These are phyloP conservation scores for Chytriomyces sp. DNA, from an alignment of 192 early-diverging fungal species.

Conservation along the genomic window DNA sequence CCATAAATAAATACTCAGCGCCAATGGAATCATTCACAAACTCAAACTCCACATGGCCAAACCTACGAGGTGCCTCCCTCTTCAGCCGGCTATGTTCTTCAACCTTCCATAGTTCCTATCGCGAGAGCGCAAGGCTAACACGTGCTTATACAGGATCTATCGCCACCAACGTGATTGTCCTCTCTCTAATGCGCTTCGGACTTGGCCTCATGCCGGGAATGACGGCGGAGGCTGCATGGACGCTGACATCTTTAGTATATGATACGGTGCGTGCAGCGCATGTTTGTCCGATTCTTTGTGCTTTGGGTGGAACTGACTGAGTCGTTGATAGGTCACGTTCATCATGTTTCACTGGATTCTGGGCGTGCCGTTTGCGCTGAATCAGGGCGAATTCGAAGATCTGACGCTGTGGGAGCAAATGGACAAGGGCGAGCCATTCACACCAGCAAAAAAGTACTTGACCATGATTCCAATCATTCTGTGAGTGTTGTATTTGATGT, in stretches of 20 bases:
- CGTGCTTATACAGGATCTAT: slow-evolving; percentile 76
- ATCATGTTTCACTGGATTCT: slow-evolving; percentile 98
- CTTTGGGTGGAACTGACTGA: not conserved
- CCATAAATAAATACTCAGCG: not conserved
- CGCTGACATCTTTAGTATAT: slow-evolving; percentile 90
- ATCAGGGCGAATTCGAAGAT: slow-evolving; percentile 91
- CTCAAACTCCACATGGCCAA: slow-evolving; percentile 33
- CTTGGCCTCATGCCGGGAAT: slow-evolving; percentile 89
- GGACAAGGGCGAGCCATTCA: slow-evolving; percentile 96
- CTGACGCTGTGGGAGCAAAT: slow-evolving; percentile 99
- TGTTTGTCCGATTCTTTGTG: too few species aligned
- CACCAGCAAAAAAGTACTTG: slow-evolving; percentile 96
- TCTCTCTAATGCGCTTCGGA: slow-evolving; percentile 76
- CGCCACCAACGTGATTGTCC: slow-evolving; percentile 85
- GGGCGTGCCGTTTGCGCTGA: slow-evolving; percentile 93
- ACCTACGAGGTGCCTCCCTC: slow-evolving; percentile 25
- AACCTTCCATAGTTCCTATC: not conserved
- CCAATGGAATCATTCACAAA: slow-evolving; percentile 35
- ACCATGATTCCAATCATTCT: slow-evolving; percentile 91
- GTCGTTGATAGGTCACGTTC: slow-evolving; percentile 73
- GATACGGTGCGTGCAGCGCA: slow-evolving; percentile 72
- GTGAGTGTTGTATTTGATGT: slow-evolving; percentile 63
- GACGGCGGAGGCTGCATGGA: slow-evolving; percentile 93
- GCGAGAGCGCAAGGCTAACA: not conserved
- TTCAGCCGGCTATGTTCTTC: not conserved